Base-by-base conservation (phyloP, 306 rosid species). In the Vigna unguiculata region DNA sequence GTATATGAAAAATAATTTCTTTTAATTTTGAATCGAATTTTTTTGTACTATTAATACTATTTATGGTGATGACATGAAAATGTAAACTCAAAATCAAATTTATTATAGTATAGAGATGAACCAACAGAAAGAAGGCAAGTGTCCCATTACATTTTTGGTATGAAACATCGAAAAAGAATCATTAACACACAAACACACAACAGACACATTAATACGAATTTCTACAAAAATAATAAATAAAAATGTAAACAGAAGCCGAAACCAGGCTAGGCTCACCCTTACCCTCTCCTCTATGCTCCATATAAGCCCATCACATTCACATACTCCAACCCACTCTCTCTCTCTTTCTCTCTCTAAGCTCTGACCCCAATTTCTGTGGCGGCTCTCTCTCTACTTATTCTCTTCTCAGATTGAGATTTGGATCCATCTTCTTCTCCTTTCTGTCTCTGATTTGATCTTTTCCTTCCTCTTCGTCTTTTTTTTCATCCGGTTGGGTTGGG, bases 351-450 rank as follows among this genome's bases (percentile, higher is more conserved):
- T 70, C 68, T 76, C 69, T 49, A 24, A 53, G 59, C 78, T 76
- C 74, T 45, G 60, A 47, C 58, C 80, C 77, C 86, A 81, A 75
- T 86, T 80, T 83, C 78, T 82, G 87, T 90, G 94, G 95, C 90
- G 91, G 95, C 92, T 86, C 86, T 81, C 83, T 77, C 75, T 76
- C 81, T 80, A 74, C 20, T 55, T 22, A 68, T 41, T 66, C 21
- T 61, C 69, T 5, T 69, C 58, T 74, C 34, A 69, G 80, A 74
- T 81, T 64, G 60, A 77, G 89, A 86, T 88, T 85, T 68, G 81
- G 93, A 91, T 91, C 96, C 79, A 77, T 70, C 70, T 10, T 57
- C 17, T 40, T 78, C 75, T 71, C 22, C 10, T 1, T 25, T 20
- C 8, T 6, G 10, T 30, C 57, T 25, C 17, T 59, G 57, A 48